Percentiles rank a stretch among this genome's conserved stretches.
phyloP scores from a whole-genome alignment of 1,139 yeast species.

The Nadsonia starkeyi-henricii region DNA sequence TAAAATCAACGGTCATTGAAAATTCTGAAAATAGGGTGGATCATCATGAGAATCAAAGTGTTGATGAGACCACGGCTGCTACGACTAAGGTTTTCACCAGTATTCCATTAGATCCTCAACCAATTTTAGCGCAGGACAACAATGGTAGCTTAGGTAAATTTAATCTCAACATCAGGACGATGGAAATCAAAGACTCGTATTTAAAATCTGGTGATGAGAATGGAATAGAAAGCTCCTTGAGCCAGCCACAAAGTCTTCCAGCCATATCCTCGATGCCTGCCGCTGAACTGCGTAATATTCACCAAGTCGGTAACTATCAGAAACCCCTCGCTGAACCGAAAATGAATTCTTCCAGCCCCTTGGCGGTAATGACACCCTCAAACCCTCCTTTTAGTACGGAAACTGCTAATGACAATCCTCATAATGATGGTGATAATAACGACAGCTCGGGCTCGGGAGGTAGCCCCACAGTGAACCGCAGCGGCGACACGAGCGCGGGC shows the following conservation, averaged over 20 bases:
- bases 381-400: too few species aligned
- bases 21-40: neutral
- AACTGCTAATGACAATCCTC: too few species aligned
- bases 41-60: neutral
- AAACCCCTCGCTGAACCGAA: neutral
- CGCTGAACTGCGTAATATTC: neutral
- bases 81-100: conserved; percentile 4
- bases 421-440: too few species aligned
- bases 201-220: too few species aligned
- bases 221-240: conserved; percentile 1
- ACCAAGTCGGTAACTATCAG: conserved; percentile 1
- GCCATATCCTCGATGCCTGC: too few species aligned
- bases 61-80: conserved; percentile 1
- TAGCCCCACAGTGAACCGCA: neutral
- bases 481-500: conserved; percentile 1
- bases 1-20: conserved; percentile 1
- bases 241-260: neutral
- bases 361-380: neutral
- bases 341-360: neutral
- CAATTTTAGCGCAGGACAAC: conserved; percentile 1
- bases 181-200: too few species aligned
- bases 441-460: too few species aligned
- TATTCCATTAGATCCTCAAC: conserved; percentile 6
- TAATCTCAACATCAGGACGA: conserved; percentile 2
- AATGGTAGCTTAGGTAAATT: neutral